Conservation (phyloP, 257 asterid species). For the Ilex asprella region DNA sequence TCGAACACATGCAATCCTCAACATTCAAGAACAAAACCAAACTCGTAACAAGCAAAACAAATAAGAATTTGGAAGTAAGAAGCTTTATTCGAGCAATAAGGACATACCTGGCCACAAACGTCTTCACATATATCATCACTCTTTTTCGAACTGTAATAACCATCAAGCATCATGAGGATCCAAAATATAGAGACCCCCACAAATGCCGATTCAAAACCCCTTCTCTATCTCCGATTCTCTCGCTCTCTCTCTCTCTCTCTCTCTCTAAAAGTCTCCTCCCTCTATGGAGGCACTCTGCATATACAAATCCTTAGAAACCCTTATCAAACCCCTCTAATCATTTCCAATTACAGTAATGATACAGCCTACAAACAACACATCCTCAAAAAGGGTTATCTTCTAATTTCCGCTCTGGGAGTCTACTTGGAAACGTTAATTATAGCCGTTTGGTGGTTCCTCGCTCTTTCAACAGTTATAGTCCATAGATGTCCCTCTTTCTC, state of each 20-base stretch:
- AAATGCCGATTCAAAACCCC: conserved; percentile 3
- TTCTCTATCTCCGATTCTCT: background rate
- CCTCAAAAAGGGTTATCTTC: background rate
- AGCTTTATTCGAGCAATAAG: background rate
- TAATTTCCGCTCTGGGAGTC: background rate
- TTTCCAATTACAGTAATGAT: background rate
- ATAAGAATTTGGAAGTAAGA: background rate
- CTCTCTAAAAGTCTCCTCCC: background rate
- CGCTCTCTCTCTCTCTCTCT: background rate
- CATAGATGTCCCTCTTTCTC: no score
- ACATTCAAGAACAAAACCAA: background rate
- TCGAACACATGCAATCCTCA: background rate
- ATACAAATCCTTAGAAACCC: background rate
- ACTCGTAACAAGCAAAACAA: background rate
- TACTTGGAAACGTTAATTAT: conserved; percentile 3
- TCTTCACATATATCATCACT: conserved; percentile 46
- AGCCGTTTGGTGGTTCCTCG: background rate
- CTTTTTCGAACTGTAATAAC: conserved; percentile 45
- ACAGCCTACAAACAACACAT: background rate
- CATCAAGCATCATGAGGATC: conserved; percentile 29
- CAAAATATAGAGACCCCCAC: conserved; percentile 7
- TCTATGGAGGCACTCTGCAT: background rate
- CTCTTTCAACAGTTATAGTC: background rate
- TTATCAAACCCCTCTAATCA: no score
- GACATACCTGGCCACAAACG: conserved; percentile 55